Base-by-base conservation (phyloP, 306 rosid genomes). In the Castanea mollissima region DNA sequence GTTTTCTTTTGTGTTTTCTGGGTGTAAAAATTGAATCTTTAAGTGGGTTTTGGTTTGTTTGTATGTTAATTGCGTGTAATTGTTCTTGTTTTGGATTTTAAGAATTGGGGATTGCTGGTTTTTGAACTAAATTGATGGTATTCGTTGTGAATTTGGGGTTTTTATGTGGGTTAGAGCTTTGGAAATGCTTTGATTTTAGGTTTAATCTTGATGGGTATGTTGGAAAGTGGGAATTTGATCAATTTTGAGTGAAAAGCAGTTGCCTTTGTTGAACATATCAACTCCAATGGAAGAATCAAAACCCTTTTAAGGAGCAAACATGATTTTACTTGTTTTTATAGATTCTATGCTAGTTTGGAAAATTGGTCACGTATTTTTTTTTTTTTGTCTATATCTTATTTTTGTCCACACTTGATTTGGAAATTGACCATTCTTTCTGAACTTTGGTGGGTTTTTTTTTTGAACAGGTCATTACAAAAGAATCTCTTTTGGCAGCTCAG, bases 401-500 rank as follows among this genome's bases (percentile, higher is more conserved):
- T 74, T 35, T 11, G 55, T n/a, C n/a, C 21, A 54, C 16, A 5
- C 46, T 73, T 67, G 1, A 8, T 69, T 75, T 63, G 44, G 23
- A 68, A 55, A 35, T 77, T 75, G 55, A 81, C 60, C 4, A 0
- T 78, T 73, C 81, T 58, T 25, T 79, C 19, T 58, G 34, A 77
- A 25, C 73, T 20, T 67, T 71, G 75, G 82, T 77, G 21, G 46
- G 46, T 7, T 41, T 49, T 12, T 49, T 49, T 13, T 13, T 58
- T 63, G 75, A 86, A 79, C 80, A 89, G 99, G 97, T 95, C 34
- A 93, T 95, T 34, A 95, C 96, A 0, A 84, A 81, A 85, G 94
- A 91, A 76, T 91, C 98, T 55, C 83, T 93, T 69, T 73, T 90
- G 51, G 87, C 84, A 13, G 99, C 98, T 9, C 99, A 95, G 98